Conservation (phyloP, 345 rosid genomes). For the Eucalyptus lansdowneana region DNA sequence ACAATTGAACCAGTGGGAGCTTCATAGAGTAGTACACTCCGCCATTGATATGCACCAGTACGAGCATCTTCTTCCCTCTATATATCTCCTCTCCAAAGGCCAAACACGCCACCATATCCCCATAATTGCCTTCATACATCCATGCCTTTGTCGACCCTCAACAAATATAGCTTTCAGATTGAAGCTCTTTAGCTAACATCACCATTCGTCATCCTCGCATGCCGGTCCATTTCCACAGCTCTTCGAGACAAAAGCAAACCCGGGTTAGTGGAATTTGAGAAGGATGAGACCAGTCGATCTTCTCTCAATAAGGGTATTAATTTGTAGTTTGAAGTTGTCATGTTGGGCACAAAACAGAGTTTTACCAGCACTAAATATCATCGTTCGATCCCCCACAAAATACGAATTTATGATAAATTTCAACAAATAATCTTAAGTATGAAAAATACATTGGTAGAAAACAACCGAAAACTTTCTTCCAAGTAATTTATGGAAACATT, state of each 20-base stretch:
- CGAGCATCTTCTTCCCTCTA: background rate
- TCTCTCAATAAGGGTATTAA: background rate
- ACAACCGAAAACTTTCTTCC: background rate
- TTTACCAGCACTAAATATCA: background rate
- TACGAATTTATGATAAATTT: background rate
- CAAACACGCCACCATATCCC: background rate
- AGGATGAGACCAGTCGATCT: background rate
- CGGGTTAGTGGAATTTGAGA: background rate
- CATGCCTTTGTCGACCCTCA: background rate
- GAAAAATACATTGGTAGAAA: background rate
- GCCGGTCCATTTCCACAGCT: background rate
- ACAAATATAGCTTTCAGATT: background rate
- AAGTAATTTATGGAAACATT: background rate
- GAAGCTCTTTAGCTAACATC: background rate
- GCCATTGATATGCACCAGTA: background rate
- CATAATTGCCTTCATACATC: background rate
- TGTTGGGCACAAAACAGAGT: background rate
- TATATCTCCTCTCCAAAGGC: background rate
- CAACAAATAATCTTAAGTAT: background rate
- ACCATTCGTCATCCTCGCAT: background rate
- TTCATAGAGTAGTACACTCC: background rate
- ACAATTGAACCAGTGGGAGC: background rate
- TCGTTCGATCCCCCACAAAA: background rate
- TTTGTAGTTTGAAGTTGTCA: background rate
- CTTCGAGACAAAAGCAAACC: background rate